These are phyloP conservation scores for Cryphonectria radicalis DNA, from an alignment of 2,329 filamentous ascomycete genomes.

Conservation along the genomic window DNA sequence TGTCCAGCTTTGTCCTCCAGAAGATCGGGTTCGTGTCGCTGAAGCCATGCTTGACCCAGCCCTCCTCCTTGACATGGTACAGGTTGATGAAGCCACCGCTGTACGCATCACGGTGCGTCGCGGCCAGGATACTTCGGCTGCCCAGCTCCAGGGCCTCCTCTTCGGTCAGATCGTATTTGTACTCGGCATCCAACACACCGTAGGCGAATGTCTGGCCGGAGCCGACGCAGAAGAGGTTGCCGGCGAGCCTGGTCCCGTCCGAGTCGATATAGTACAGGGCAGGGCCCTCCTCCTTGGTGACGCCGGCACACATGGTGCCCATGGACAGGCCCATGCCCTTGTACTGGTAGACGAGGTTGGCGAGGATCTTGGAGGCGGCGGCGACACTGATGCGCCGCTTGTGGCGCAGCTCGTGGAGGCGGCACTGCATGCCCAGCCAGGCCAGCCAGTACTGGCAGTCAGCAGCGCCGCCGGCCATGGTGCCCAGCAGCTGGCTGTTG, in stretches of 20 bases:
- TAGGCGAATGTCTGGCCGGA: constrained; percentile 99
- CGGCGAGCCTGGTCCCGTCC: constrained; percentile 88
- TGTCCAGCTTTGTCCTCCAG: constrained; percentile 98
- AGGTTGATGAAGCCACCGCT: constrained; percentile 98
- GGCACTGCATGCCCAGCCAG: constrained; percentile 98
- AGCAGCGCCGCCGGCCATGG: constrained; percentile 97
- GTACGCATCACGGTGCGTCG: constrained; percentile 97
- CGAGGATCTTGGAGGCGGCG: constrained; percentile 96
- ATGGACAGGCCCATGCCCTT: constrained; percentile 99
- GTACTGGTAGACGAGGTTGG: constrained; percentile 97
- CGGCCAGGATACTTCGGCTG: constrained; percentile 88
- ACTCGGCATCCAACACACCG: constrained; percentile 95
- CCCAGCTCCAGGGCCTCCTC: constrained; percentile 92
- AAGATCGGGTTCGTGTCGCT: constrained; percentile 98
- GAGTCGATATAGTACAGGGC: constrained; percentile 99
- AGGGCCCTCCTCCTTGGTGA: constrained; percentile 92
- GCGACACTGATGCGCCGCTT: constrained; percentile 98
- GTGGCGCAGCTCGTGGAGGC: constrained; percentile 97
- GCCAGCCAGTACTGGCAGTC: constrained; percentile 99
- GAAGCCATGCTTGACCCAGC: constrained; percentile 99
- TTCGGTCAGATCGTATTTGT: constrained; percentile 83
- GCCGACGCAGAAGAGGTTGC: constrained; percentile 97
- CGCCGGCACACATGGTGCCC: constrained; percentile 99
- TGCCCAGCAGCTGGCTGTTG: constrained; percentile 90
- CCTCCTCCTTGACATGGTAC: constrained; percentile 98